These are phyloP conservation scores for Chloroidium sp. DNA, from an alignment of 163 green algal species.

Conservation along the genomic window DNA sequence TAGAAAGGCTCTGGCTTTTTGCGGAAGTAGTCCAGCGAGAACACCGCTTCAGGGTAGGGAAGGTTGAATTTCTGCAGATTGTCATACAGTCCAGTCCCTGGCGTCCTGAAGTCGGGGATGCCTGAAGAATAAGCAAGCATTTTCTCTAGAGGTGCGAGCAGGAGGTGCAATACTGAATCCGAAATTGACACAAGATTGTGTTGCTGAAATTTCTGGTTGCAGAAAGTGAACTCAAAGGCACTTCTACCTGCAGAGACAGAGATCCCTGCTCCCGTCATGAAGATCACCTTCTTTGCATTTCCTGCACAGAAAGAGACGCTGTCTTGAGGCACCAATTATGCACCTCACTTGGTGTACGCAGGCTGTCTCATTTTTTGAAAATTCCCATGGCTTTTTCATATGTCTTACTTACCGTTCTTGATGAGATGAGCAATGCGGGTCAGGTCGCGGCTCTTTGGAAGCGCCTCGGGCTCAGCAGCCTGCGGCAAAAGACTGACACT, in stretches of 20 bases:
- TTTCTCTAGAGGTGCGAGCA: background rate
- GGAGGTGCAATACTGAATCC: background rate
- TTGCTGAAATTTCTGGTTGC: background rate
- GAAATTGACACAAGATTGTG: background rate
- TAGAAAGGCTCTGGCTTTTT: constrained; percentile 44
- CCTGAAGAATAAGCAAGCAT: constrained; percentile 24
- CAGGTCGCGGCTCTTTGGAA: constrained; percentile 42
- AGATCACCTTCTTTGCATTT: constrained; percentile 46
- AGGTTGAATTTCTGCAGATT: constrained; percentile 64
- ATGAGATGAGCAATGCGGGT: constrained; percentile 43
- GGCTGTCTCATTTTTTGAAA: background rate
- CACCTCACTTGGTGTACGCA: background rate
- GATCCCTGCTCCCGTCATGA: constrained; percentile 74
- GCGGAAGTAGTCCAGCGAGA: constrained; percentile 39
- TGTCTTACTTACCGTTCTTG: constrained; percentile 8
- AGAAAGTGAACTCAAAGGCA: background rate
- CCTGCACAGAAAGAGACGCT: constrained; percentile 8
- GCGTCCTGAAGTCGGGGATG: constrained; percentile 78
- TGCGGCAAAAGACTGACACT: too few species aligned
- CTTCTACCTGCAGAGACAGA: constrained; percentile 40
- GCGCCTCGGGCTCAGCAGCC: background rate
- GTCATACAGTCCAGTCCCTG: constrained; percentile 61
- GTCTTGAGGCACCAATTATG: background rate
- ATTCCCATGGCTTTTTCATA: too few species aligned
- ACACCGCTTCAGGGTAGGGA: constrained; percentile 54